phyloP scores from a whole-genome alignment of 768 basidiomycete species.

The Trametes elegans region DNA sequence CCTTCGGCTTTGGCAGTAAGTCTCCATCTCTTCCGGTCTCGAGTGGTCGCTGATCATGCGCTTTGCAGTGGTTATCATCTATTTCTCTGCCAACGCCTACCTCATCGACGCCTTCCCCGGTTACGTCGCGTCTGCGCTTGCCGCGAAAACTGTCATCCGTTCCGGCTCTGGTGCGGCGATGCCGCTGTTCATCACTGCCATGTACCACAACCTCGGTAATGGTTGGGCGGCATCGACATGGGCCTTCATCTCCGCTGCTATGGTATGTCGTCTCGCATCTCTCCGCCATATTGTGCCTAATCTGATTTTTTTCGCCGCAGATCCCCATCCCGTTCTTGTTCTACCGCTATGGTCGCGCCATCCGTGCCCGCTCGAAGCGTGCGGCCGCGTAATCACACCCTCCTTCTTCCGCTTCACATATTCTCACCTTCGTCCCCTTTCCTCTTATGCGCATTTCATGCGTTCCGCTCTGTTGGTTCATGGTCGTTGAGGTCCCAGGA shows the following conservation, averaged over 20 bases:
- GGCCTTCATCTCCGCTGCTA: constrained; percentile 36
- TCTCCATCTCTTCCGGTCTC: not conserved
- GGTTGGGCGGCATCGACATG: constrained; percentile 38
- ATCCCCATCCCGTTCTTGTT: constrained; percentile 26
- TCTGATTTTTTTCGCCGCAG: constrained; percentile 1
- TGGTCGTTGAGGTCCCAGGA: not conserved
- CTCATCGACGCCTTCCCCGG: constrained; percentile 40
- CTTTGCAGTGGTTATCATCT: constrained; percentile 34
- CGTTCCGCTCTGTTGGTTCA: not conserved
- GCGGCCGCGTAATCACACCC: constrained; percentile 15
- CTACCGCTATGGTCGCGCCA: constrained; percentile 20
- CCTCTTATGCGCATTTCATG: too few species aligned
- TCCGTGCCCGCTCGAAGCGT: constrained; percentile 25
- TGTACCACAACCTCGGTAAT: constrained; percentile 40
- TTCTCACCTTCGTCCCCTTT: not conserved
- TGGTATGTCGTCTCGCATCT: constrained; percentile 24
- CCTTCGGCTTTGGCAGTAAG: constrained; percentile 37
- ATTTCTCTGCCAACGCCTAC: constrained; percentile 41
- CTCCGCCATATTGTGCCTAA: too few species aligned
- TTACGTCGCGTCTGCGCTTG: constrained; percentile 39
- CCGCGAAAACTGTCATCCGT: constrained; percentile 38
- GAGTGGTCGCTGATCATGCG: not conserved
- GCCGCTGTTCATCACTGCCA: constrained; percentile 37
- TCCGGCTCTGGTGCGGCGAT: constrained; percentile 37
- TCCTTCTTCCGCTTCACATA: too few species aligned